Base-by-base conservation (phyloP, 1,284 basidiomycete species). In the Hortiboletus rubellus region DNA sequence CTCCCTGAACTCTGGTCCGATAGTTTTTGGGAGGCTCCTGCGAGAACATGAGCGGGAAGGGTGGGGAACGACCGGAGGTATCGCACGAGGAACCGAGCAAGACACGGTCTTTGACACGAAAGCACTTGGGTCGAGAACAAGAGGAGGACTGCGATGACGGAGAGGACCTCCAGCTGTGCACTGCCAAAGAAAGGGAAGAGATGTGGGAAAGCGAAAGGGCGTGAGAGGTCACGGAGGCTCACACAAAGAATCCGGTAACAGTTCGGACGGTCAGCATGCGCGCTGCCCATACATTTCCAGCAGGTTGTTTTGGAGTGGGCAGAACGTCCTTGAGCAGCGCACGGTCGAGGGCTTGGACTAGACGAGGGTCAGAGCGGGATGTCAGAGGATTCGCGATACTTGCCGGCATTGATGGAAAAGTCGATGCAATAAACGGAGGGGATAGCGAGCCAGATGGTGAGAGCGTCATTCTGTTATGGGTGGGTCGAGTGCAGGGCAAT, bases 271-370 rank as follows among this genome's bases (percentile, higher is more conserved):
- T 91, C 50, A 89, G 78, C 89, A 98, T 94, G 24, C 91, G 80
- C 0, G 93, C 93, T 2, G 93, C 95, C 96, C 96, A 99, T 0
- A 96, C 96, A 71, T 96, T 98, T 0, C 90, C 96, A 18, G 84
- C 79, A 9, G 94, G 86, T 71, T 98, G 96, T 48, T 86, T 80
- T 1, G 81, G 73, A 1, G 89, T 79, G 43, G 84, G 87, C 9
- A 90, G 69, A 0, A 77, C 85, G 62, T 91, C 89, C 1, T 94
- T 86, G n/a, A 94, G 76, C 7, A 94, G 79, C 0, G 92, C 89
- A 42, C 93, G 88, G 68, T 94, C 91, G 31, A 92, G 83, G 0
- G 93, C 91, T 72, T 90, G 87, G 1, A 94, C 90, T 85, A 27
- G 62, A 57, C 2, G 11, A 33, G 31, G 30, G 40, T 65, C 30